Percentiles rank a stretch among this genome's conserved stretches.
phyloP scores from a whole-genome alignment of 768 basidiomycete genomes.

The Crassisporium funariophilum region DNA sequence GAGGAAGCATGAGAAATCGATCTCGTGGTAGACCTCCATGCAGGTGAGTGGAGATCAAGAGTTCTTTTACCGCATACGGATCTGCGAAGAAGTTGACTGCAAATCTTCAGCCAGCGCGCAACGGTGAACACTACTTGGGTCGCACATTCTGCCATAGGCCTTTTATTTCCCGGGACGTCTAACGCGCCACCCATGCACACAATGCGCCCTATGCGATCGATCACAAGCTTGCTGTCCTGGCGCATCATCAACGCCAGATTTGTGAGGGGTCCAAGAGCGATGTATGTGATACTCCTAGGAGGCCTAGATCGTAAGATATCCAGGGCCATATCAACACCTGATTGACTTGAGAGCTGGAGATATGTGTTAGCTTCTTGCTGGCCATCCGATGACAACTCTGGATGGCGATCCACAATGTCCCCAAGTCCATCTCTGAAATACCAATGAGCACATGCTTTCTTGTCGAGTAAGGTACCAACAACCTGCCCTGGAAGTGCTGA shows the following conservation, averaged over 20 bases:
- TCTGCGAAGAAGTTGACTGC: slow-evolving; percentile 85
- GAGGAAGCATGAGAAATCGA: slow-evolving; percentile 68
- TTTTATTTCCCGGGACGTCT: slow-evolving; percentile 88
- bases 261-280: slow-evolving; percentile 77
- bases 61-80: slow-evolving; percentile 76
- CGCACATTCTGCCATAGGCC: slow-evolving; percentile 83
- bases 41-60: slow-evolving; percentile 48
- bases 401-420: slow-evolving; percentile 60
- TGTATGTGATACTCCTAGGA: slow-evolving; percentile 62
- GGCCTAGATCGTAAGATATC: slow-evolving; percentile 55
- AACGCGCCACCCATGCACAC: slow-evolving; percentile 93
- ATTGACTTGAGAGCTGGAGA: slow-evolving; percentile 45
- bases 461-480: slow-evolving; percentile 17
- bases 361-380: slow-evolving; percentile 37
- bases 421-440: slow-evolving; percentile 67
- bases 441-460: neutral
- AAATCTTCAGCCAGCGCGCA: slow-evolving; percentile 1
- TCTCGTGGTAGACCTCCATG: slow-evolving; percentile 57
- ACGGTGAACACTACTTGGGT: slow-evolving; percentile 38
- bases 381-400: slow-evolving; percentile 53
- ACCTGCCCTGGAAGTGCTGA: slow-evolving; percentile 85
- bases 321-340: slow-evolving; percentile 56
- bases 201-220: slow-evolving; percentile 66
- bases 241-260: slow-evolving; percentile 73
- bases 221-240: slow-evolving; percentile 52